phyloP scores from a whole-genome alignment of 495 filamentous ascomycete species.

The Daldinia bambusicola region DNA sequence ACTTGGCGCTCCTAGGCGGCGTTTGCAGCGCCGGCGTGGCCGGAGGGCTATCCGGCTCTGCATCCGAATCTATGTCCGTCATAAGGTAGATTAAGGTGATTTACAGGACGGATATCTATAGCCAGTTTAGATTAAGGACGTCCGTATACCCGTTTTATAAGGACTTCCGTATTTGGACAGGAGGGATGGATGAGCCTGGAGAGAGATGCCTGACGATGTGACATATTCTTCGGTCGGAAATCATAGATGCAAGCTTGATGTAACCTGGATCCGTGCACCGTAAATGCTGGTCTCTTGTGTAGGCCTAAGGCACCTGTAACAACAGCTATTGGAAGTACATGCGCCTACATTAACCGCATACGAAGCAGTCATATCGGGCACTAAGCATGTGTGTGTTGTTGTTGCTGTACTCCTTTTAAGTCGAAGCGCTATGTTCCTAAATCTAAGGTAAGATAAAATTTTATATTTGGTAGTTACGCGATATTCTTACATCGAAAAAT shows the following conservation, averaged over 20 bases:
- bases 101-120: slow-evolving; percentile 8
- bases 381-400: background rate
- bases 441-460: slow-evolving; percentile 3
- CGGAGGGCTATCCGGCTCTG: slow-evolving; percentile 37
- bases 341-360: slow-evolving; percentile 3
- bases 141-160: too few species aligned
- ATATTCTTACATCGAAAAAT: slow-evolving; percentile 1
- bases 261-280: slow-evolving; percentile 21
- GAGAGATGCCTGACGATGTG: slow-evolving; percentile 24
- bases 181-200: slow-evolving; percentile 21
- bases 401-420: too few species aligned
- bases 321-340: slow-evolving; percentile 13
- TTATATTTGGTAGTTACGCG: slow-evolving; percentile 8
- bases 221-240: slow-evolving; percentile 5
- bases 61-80: slow-evolving; percentile 33
- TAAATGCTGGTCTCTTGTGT: background rate
- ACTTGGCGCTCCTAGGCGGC: slow-evolving; percentile 30
- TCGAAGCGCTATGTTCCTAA: background rate
- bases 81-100: slow-evolving; percentile 21
- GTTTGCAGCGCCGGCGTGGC: slow-evolving; percentile 35
- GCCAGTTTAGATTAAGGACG: slow-evolving; percentile 14
- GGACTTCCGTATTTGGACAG: slow-evolving; percentile 31
- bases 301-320: slow-evolving; percentile 7
- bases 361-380: background rate
- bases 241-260: slow-evolving; percentile 5